phyloP scores from a whole-genome alignment of 345 rosid species.

The Populus pruinosa region DNA sequence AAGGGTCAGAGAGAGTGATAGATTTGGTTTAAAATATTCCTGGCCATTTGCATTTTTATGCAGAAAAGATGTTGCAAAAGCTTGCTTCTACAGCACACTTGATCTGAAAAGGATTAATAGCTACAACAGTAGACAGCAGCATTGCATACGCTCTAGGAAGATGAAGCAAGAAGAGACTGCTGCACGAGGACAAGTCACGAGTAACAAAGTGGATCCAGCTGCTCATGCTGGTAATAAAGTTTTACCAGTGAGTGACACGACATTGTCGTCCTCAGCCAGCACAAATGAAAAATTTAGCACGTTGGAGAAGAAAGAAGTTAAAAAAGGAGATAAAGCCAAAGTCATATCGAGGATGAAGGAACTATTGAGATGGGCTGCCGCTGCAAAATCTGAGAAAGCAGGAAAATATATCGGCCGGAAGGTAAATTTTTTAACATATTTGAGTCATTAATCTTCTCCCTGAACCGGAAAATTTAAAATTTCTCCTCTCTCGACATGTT shows the following conservation, averaged over 20 bases:
- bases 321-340: constrained; percentile 50
- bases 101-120: constrained; percentile 36
- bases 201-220: constrained; percentile 27
- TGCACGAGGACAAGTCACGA: constrained; percentile 14
- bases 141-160: constrained; percentile 34
- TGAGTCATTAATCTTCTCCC: background rate
- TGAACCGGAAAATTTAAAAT: too few relatives aligned
- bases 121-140: constrained; percentile 18
- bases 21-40: constrained; percentile 13
- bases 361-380: constrained; percentile 73
- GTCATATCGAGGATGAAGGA: constrained; percentile 74
- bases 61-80: constrained; percentile 52
- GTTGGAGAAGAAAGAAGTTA: constrained; percentile 32
- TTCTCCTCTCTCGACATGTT: background rate
- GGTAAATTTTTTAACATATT: constrained; percentile 29
- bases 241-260: constrained; percentile 38
- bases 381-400: constrained; percentile 65
- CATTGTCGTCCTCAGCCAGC: constrained; percentile 23
- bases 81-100: constrained; percentile 57
- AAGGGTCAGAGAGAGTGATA: constrained; percentile 2
- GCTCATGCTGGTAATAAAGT: constrained; percentile 47
- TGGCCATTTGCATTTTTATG: constrained; percentile 39
- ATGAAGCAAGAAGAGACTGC: constrained; percentile 47
- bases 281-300: constrained; percentile 17
- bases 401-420: constrained; percentile 57